Evolutionary conservation across 139 green algal species (phyloP), one percentile per base, ranked within the genome.

Genomic region (Microglena sp.): DNA sequence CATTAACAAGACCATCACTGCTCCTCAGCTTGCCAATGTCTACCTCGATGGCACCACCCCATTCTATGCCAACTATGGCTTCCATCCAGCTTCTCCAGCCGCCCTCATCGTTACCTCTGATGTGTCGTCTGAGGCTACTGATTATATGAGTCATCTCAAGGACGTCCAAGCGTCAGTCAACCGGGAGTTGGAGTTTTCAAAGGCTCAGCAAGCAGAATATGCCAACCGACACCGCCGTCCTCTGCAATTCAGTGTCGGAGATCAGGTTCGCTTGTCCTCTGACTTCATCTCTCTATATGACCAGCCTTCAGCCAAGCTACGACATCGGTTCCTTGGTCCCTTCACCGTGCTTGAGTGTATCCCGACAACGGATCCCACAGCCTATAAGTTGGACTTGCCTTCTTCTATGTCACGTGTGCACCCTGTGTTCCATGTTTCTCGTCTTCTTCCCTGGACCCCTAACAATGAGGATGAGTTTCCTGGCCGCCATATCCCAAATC

Each of bases 21-120:
- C 70, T 31, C 1, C 33, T 1, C 56, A 75, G 24, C 22, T 78
- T 34, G 76, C 72, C 11, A 21, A 70, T 21, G 2, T 73, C n/a
- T 88, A 81, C 30, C 27, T 80, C n/a, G 21, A 78, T 29, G 27
- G 43, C 11, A 26, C 45, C 5, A 68, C 61, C 2, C 61, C 61
- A 22, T 68, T 68, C 26, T 59, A 43, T 27, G 7, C 43, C 43
- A 68, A 58, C 43, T 60, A 60, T n/a, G 61, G 61, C 7, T 32
- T 26, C 5, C 61, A 68, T 27, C 61, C 61, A 26, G 27, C 35
- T 29, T 6, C 60, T 26, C 35, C 26, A 26, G 2, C 35, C 7
- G 56, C 36, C 15, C 26, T 57, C 36, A 4, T 67, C 27, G n/a
- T n/a, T n/a, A 36, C 21, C 60, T 7, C 27, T 7, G 8, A 24